Evolutionary conservation across 805 yeast genomes (phyloP).

Genomic region (Citeromyces nyonsensis): DNA sequence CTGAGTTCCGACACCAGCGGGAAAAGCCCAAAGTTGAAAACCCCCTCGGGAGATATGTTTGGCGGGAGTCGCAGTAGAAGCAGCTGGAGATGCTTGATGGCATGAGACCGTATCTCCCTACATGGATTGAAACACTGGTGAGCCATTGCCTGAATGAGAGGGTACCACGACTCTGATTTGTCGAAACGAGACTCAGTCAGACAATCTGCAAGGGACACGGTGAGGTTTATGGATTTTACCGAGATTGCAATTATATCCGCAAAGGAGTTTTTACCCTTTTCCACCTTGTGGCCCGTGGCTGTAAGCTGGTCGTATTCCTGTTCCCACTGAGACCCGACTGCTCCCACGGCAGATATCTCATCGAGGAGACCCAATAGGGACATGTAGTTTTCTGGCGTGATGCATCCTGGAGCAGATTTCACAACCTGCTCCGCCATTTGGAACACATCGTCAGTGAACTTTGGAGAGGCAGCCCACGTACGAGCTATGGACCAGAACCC

Average conservation of each 20-base stretch:
- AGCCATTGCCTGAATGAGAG: constrained; percentile 69
- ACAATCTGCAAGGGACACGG: constrained; percentile 27
- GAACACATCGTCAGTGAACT: constrained; percentile 24
- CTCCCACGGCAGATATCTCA: constrained; percentile 71
- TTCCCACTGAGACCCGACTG: constrained; percentile 66
- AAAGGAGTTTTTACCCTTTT: constrained; percentile 26
- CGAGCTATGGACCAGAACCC: constrained; percentile 33
- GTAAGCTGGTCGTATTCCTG: constrained; percentile 34
- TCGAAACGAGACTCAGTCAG: constrained; percentile 10
- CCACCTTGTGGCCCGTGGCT: constrained; percentile 25
- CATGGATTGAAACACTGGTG: constrained; percentile 88
- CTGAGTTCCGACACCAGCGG: constrained; percentile 56
- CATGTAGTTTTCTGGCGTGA: constrained; percentile 40
- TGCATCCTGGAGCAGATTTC: constrained; percentile 13
- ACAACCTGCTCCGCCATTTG: constrained; percentile 27
- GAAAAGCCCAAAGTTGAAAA: constrained; percentile 62
- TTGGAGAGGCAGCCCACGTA: constrained; percentile 25
- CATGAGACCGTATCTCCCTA: constrained; percentile 53
- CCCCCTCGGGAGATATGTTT: constrained; percentile 24
- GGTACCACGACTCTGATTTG: constrained; percentile 26
- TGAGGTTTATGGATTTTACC: constrained; percentile 43
- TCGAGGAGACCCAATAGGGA: constrained; percentile 56
- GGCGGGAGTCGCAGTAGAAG: constrained; percentile 19
- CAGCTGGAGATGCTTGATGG: constrained; percentile 45
- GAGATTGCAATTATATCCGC: constrained; percentile 43